Evolutionary conservation across 768 basidiomycete genomes (phyloP).

Genomic region (Suillus alpinus): DNA sequence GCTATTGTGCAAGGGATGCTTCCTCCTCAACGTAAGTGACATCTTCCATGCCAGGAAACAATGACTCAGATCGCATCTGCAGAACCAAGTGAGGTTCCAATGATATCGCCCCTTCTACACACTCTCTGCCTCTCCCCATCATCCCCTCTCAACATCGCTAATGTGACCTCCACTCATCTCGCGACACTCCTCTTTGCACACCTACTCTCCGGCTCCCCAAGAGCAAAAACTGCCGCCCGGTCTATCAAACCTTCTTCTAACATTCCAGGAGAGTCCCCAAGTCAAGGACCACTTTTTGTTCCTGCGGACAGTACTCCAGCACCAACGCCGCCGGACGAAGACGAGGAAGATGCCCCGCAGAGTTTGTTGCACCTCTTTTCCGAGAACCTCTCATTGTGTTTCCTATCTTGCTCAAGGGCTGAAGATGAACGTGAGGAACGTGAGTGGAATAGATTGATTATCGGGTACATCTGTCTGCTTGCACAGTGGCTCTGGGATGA

Average conservation of each 20-base stretch:
- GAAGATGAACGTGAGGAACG: conserved; percentile 66
- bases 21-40: conserved; percentile 46
- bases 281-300: conserved; percentile 59
- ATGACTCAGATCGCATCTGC: background rate
- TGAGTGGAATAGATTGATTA: conserved; percentile 90
- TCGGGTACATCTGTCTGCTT: conserved; percentile 80
- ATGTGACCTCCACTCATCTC: conserved; percentile 66
- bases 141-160: conserved; percentile 53
- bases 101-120: conserved; percentile 66
- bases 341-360: conserved; percentile 65
- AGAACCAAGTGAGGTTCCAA: conserved; percentile 36
- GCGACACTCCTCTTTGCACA: conserved; percentile 78
- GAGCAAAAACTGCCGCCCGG: conserved; percentile 62
- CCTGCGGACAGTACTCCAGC: conserved; percentile 62
- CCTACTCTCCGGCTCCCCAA: conserved; percentile 65
- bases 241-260: conserved; percentile 54
- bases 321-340: conserved; percentile 32
- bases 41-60: background rate
- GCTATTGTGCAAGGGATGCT: conserved; percentile 74
- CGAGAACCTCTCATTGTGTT: conserved; percentile 86
- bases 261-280: conserved; percentile 27
- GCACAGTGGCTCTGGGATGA: conserved; percentile 98
- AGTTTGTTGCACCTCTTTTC: conserved; percentile 80
- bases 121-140: conserved; percentile 64
- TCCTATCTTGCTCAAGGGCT: conserved; percentile 61